These are phyloP conservation scores for Aspergillus pseudonomiae DNA, from an alignment of 2,329 filamentous ascomycete genomes.

Conservation along the genomic window DNA sequence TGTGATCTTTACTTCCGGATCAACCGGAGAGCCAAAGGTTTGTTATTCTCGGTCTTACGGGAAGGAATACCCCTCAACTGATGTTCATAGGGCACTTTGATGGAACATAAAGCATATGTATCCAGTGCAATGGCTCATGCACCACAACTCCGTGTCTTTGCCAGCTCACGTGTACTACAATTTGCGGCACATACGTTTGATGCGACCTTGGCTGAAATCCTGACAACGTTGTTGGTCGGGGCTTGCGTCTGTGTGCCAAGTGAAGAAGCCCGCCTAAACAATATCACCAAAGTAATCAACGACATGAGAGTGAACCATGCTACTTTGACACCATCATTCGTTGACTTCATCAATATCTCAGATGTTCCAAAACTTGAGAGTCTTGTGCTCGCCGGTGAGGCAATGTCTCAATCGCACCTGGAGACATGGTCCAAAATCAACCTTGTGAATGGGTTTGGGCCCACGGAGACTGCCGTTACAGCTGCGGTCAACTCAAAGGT, in stretches of 20 bases:
- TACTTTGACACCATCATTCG: constrained; percentile 64
- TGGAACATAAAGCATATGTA: constrained; percentile 63
- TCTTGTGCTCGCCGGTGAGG: constrained; percentile 50
- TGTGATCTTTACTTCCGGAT: constrained; percentile 63
- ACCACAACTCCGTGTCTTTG: constrained; percentile 51
- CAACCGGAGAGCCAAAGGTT: constrained; percentile 58
- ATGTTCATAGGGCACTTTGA: constrained; percentile 58
- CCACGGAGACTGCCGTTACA: constrained; percentile 45
- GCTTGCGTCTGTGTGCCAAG: constrained; percentile 63
- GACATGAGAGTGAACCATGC: constrained; percentile 57
- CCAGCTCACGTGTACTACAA: constrained; percentile 60
- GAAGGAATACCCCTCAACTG: constrained; percentile 6
- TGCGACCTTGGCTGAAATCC: constrained; percentile 57
- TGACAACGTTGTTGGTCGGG: constrained; percentile 58
- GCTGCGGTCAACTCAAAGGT: constrained; percentile 38
- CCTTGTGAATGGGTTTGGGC: constrained; percentile 49
- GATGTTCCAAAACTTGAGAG: constrained; percentile 48
- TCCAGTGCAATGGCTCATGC: constrained; percentile 59
- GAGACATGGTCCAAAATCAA: constrained; percentile 41
- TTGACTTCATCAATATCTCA: constrained; percentile 48
- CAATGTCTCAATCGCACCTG: constrained; percentile 50
- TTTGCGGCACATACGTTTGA: constrained; percentile 61
- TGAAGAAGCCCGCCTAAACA: constrained; percentile 50
- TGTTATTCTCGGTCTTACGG: not conserved
- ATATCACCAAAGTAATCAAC: constrained; percentile 56